Conservation (phyloP, 2,329 filamentous ascomycete species). For the Botrytis byssoidea region DNA sequence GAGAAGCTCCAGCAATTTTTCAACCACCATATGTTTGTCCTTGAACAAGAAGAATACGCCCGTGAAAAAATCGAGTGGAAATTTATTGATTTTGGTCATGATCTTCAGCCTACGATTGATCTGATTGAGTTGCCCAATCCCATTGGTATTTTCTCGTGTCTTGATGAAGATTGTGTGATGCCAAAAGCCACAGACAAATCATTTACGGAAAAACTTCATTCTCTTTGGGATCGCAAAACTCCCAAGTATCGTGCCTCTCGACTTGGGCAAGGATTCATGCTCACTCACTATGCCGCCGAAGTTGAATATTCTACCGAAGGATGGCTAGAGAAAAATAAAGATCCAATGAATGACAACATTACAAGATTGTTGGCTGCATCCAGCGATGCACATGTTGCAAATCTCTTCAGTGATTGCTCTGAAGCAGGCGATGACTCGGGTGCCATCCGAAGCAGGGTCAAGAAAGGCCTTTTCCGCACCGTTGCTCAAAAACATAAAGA, state of each 20-base stretch:
- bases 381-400: slow-evolving; percentile 76
- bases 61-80: slow-evolving; percentile 99
- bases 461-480: slow-evolving; percentile 95
- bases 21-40: slow-evolving; percentile 99
- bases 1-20: slow-evolving; percentile 99
- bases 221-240: slow-evolving; percentile 94
- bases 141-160: slow-evolving; percentile 96
- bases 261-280: slow-evolving; percentile 85
- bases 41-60: slow-evolving; percentile 97
- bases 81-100: slow-evolving; percentile 97
- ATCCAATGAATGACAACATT: slow-evolving; percentile 95
- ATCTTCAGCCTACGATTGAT: slow-evolving; percentile 96
- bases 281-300: slow-evolving; percentile 96
- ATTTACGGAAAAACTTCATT: slow-evolving; percentile 97
- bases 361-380: slow-evolving; percentile 84
- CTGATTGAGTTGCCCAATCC: slow-evolving; percentile 94
- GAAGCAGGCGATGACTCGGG: slow-evolving; percentile 73
- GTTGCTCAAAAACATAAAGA: slow-evolving; percentile 97
- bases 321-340: slow-evolving; percentile 99
- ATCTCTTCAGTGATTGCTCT: slow-evolving; percentile 83
- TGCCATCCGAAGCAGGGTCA: slow-evolving; percentile 74
- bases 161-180: slow-evolving; percentile 98
- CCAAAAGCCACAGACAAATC: slow-evolving; percentile 96
- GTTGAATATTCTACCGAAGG: slow-evolving; percentile 94
- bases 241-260: slow-evolving; percentile 88